These are phyloP conservation scores for Penicillium palitans DNA, from an alignment of 2,329 filamentous ascomycete species.

Conservation along the genomic window DNA sequence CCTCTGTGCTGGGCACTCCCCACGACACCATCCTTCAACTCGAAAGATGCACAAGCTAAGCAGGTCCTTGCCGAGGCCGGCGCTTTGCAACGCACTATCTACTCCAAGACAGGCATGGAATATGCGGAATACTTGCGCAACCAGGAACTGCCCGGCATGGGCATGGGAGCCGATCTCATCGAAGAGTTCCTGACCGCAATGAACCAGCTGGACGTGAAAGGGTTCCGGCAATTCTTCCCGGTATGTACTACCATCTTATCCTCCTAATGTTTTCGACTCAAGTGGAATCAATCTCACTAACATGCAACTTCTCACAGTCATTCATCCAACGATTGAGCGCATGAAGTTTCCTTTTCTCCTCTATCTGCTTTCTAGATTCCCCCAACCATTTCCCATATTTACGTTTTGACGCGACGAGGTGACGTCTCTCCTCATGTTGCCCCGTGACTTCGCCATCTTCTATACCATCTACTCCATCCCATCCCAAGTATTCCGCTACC, in stretches of 20 bases:
- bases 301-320: constrained; percentile 27
- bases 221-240: constrained; percentile 52
- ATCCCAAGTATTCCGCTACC: constrained; percentile 8
- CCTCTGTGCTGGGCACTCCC: constrained; percentile 87
- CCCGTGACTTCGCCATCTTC: constrained; percentile 15
- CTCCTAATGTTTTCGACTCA: neutral
- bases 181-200: constrained; percentile 50
- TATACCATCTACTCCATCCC: constrained; percentile 19
- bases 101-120: constrained; percentile 80
- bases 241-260: constrained; percentile 27
- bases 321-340: constrained; percentile 49
- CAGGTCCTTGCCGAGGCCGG: constrained; percentile 88
- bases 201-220: constrained; percentile 46
- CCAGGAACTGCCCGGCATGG: constrained; percentile 49
- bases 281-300: constrained; percentile 7
- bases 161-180: constrained; percentile 49
- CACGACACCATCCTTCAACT: constrained; percentile 73
- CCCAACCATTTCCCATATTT: constrained; percentile 25
- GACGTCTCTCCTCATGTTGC: constrained; percentile 18
- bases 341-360: constrained; percentile 33
- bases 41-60: constrained; percentile 83
- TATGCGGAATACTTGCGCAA: constrained; percentile 62
- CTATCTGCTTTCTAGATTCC: constrained; percentile 29
- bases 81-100: constrained; percentile 81
- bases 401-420: constrained; percentile 25